phyloP scores from a whole-genome alignment of 1,284 basidiomycete genomes.

The Moniliophthora roreri region DNA sequence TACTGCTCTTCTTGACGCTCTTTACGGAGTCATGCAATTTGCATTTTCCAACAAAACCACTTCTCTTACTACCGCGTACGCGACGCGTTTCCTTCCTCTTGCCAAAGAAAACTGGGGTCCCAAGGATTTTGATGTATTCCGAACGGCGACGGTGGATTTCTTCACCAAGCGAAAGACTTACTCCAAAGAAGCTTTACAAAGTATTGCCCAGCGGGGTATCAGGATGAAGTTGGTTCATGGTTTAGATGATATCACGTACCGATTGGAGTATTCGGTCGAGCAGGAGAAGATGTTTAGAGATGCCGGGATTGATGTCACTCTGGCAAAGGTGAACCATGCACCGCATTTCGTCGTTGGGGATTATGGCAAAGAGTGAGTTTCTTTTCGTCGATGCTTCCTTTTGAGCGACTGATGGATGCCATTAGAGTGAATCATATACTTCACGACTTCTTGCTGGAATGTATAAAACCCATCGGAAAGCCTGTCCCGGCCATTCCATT shows the following conservation, averaged over 20 bases:
- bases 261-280: conserved; percentile 7
- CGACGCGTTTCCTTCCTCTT: not conserved
- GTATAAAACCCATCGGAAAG: not conserved
- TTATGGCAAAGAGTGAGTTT: not conserved
- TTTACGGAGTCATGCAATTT: conserved; percentile 30
- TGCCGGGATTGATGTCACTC: conserved; percentile 3
- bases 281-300: conserved; percentile 8
- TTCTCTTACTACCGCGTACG: conserved; percentile 26
- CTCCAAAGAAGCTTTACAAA: conserved; percentile 6
- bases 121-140: conserved; percentile 9
- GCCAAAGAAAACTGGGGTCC: conserved; percentile 10
- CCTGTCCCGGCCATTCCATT: not conserved
- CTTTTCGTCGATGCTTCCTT: not conserved
- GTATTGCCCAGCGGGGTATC: conserved; percentile 1
- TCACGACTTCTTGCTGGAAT: not conserved
- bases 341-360: conserved; percentile 12
- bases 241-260: conserved; percentile 15
- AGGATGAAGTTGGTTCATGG: conserved; percentile 16
- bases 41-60: conserved; percentile 27
- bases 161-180: conserved; percentile 9
- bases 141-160: conserved; percentile 12
- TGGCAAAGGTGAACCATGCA: conserved; percentile 4
- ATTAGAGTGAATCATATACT: not conserved
- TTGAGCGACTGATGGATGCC: not conserved
- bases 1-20: conserved; percentile 27